Conservation (phyloP, 2,329 filamentous ascomycete species). For the Canariomyces notabilis region DNA sequence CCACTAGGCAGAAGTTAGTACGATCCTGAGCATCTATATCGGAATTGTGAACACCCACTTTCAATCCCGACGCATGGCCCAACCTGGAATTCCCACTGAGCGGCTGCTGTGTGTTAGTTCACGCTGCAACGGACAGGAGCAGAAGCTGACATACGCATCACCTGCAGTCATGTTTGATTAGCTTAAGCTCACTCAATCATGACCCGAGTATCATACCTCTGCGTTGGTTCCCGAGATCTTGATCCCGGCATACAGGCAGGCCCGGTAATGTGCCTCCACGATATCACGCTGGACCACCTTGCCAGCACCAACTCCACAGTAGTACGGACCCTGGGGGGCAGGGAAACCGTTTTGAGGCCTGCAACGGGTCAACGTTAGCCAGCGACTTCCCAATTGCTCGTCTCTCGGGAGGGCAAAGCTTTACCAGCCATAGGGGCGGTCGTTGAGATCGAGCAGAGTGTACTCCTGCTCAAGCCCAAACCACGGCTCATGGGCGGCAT, state of each 20-base stretch:
- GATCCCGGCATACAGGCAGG: constrained; percentile 79
- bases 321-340: constrained; percentile 81
- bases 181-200: neutral
- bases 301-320: constrained; percentile 95
- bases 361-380: neutral
- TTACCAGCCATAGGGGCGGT: constrained; percentile 90
- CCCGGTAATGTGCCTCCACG: constrained; percentile 75
- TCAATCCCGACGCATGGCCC: constrained; percentile 83
- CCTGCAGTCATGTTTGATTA: constrained; percentile 2
- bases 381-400: neutral
- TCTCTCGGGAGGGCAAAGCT: neutral
- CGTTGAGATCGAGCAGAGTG: constrained; percentile 79
- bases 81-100: constrained; percentile 97
- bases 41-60: constrained; percentile 48
- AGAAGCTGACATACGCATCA: constrained; percentile 38
- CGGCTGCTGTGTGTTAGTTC: constrained; percentile 31
- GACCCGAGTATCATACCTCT: constrained; percentile 66
- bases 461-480: constrained; percentile 94
- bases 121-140: neutral
- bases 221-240: constrained; percentile 98
- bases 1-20: constrained; percentile 50
- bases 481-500: constrained; percentile 83
- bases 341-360: constrained; percentile 48
- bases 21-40: neutral
- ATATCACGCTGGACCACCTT: constrained; percentile 98